Percentiles rank a stretch among this genome's conserved stretches.
phyloP scores from a whole-genome alignment of 805 yeast species.

The Suhomyces emberorum region DNA sequence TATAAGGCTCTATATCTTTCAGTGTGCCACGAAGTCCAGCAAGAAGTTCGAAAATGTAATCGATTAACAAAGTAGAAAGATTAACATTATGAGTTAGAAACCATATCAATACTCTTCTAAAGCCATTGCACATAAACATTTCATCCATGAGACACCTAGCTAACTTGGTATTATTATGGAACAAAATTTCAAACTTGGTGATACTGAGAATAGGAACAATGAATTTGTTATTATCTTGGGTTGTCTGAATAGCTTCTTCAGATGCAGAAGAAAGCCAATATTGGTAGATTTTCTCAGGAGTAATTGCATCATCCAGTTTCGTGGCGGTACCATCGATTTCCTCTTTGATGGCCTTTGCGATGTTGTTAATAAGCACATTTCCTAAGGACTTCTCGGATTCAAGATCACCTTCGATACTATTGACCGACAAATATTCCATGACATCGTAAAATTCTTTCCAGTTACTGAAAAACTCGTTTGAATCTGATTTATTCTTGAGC shows the following conservation, averaged over 20 bases:
- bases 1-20: slow-evolving; percentile 20
- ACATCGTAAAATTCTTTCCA: slow-evolving; percentile 24
- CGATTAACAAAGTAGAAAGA: slow-evolving; percentile 52
- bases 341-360: slow-evolving; percentile 51
- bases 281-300: slow-evolving; percentile 52
- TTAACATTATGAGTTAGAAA: slow-evolving; percentile 57
- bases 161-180: slow-evolving; percentile 49
- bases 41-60: slow-evolving; percentile 60
- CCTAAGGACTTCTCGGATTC: slow-evolving; percentile 25
- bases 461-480: slow-evolving; percentile 26
- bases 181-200: slow-evolving; percentile 48
- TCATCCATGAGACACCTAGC: slow-evolving; percentile 63
- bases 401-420: slow-evolving; percentile 23
- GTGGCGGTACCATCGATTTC: slow-evolving; percentile 21
- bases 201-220: slow-evolving; percentile 30
- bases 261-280: slow-evolving; percentile 38
- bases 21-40: slow-evolving; percentile 53
- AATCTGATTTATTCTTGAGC: slow-evolving; percentile 14
- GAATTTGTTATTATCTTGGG: slow-evolving; percentile 25
- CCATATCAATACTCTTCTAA: slow-evolving; percentile 64
- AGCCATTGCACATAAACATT: slow-evolving; percentile 65
- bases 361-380: slow-evolving; percentile 43
- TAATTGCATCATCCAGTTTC: slow-evolving; percentile 16
- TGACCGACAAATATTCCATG: slow-evolving; percentile 22
- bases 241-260: slow-evolving; percentile 19